Base-by-base conservation (phyloP, 495 filamentous ascomycete species). In the Aspergillus incahuasiensis region DNA sequence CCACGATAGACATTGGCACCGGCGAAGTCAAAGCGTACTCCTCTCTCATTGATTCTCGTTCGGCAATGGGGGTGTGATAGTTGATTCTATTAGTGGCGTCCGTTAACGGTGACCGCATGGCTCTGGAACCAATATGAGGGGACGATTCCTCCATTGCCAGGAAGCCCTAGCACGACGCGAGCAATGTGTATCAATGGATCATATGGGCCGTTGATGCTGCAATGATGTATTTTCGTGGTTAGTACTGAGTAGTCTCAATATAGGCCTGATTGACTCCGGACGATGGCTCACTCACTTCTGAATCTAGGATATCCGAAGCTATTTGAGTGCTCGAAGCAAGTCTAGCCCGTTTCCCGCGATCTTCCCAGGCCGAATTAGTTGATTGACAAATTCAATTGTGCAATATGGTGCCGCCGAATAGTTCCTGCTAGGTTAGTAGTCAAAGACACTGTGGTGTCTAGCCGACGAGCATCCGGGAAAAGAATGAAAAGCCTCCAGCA, bases 31-130 rank as follows among this genome's bases (percentile, higher is more conserved):
- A 50, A 19, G 57, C 48, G 34, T 71, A 61, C 0, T 64, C 62
- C 34, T 68, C 66, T 20, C 71, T 56, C 25, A 39, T 53, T 6
- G 55, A 51, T 5, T 59, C 62, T 5, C 67, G 63, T 16, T 68
- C 65, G 9, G 54, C 58, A 15, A 62, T 65, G 15, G 67, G 59
- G 3, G 62, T 67, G 50, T 47, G 60, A 41, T 59, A 59, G 45
- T 80, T 82, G 18, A 73, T 61, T 60, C 74, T 65, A 48, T 70
- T 71, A 5, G 75, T 74, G 8, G 73, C 74, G 59, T 84, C 81
- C 32, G 63, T 66, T 22, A 84, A 66, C 6, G 80, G 79, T 41
- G 78, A 66, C 44, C 78, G 77, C 52, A 70, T 69, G 13, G 60
- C 63, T 47, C 61, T 56, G 39, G 63, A 47, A 53, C 38, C 56